Percentiles rank a stretch among this genome's conserved stretches.
phyloP scores from a whole-genome alignment of 305 asterid genomes.

The Ilex paraguariensis region DNA sequence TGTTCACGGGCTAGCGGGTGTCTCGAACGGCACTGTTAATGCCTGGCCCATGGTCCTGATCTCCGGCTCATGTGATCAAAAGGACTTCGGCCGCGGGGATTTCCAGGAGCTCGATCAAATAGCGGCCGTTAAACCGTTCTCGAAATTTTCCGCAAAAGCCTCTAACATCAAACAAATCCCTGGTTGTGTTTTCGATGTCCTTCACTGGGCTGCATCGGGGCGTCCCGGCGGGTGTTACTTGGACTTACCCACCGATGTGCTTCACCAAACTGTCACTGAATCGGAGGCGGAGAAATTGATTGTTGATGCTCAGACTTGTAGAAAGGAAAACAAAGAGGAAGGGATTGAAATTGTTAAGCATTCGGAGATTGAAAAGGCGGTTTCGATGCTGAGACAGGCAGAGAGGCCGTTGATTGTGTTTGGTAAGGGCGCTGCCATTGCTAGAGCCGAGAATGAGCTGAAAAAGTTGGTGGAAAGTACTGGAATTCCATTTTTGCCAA shows the following conservation, averaged over 20 bases:
- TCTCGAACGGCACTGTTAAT: constrained; percentile 70
- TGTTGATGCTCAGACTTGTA: constrained; percentile 34
- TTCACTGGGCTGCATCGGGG: constrained; percentile 53
- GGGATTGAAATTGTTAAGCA: constrained; percentile 26
- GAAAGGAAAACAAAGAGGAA: constrained; percentile 21
- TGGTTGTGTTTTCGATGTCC: constrained; percentile 44
- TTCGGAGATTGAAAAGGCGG: constrained; percentile 51
- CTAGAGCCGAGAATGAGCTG: constrained; percentile 62
- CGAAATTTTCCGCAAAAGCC: constrained; percentile 67
- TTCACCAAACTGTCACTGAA: constrained; percentile 51
- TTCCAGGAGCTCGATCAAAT: constrained; percentile 86
- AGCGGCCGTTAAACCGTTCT: constrained; percentile 68
- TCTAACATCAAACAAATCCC: constrained; percentile 57
- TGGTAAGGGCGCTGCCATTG: constrained; percentile 82
- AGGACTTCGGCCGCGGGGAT: constrained; percentile 63
- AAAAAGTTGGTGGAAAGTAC: constrained; percentile 53
- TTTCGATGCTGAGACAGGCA: constrained; percentile 54
- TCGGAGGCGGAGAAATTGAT: constrained; percentile 57
- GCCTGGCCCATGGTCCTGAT: constrained; percentile 89
- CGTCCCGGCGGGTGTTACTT: constrained; percentile 80
- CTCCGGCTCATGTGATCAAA: constrained; percentile 82
- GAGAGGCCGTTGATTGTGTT: constrained; percentile 82
- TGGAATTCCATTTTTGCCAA: constrained; percentile 81
- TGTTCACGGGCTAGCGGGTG: constrained; percentile 86
- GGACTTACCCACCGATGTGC: constrained; percentile 76